phyloP scores from a whole-genome alignment of 1,284 basidiomycete genomes.

The Gomphus bonarii region DNA sequence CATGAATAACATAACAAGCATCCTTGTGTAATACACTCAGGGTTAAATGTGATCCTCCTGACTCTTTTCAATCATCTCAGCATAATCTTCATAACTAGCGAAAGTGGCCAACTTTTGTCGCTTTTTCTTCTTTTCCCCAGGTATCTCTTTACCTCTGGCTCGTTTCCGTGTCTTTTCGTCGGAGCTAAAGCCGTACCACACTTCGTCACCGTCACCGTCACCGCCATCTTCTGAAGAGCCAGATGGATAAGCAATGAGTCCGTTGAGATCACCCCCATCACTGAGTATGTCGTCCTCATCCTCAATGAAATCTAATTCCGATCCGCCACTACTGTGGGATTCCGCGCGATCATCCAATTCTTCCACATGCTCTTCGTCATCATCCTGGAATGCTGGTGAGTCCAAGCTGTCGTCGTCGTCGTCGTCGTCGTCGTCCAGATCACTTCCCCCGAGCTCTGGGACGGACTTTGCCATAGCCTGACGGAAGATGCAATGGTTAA shows the following conservation, averaged over 20 bases:
- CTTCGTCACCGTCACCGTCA: conserved; percentile 36
- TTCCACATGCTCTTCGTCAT: conserved; percentile 21
- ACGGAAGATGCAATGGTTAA: background rate
- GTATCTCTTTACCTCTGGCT: conserved; percentile 32
- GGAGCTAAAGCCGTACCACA: conserved; percentile 43
- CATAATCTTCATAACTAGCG: conserved; percentile 93
- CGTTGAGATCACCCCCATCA: conserved; percentile 18
- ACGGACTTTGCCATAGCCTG: conserved; percentile 81
- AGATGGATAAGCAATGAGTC: conserved; percentile 14
- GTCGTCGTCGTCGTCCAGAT: too few species aligned
- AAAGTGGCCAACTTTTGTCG: conserved; percentile 76
- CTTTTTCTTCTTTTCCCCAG: conserved; percentile 56
- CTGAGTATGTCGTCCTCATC: conserved; percentile 24
- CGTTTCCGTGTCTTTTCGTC: conserved; percentile 42
- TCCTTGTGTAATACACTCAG: background rate
- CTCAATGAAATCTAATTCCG: conserved; percentile 34
- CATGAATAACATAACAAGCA: background rate
- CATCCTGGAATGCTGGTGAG: conserved; percentile 14
- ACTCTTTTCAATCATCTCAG: conserved; percentile 81
- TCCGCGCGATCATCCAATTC: conserved; percentile 21
- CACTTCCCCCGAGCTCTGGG: conserved; percentile 44
- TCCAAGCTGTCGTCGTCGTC: conserved; percentile 24
- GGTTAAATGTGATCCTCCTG: conserved; percentile 47
- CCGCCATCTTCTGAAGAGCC: conserved; percentile 20
- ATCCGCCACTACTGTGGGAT: conserved; percentile 54